Evolutionary conservation across 2,329 filamentous ascomycete species (phyloP).

Genomic region (Arthrobotrys sphaeroides): DNA sequence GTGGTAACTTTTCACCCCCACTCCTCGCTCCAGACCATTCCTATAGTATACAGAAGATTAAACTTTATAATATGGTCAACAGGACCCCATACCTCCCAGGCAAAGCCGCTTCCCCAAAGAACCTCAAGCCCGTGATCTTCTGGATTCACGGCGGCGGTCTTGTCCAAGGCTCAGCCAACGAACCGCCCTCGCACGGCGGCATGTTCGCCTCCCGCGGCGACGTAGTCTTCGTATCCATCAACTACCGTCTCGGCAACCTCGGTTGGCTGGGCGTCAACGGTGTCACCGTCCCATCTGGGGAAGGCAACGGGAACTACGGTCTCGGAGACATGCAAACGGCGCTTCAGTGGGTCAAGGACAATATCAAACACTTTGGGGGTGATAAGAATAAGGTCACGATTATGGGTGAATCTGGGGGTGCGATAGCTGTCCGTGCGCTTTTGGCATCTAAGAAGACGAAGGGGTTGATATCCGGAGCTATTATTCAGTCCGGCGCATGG

Average conservation of each 20-base stretch:
- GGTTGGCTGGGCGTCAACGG: constrained; percentile 21
- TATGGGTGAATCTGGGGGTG: constrained; percentile 61
- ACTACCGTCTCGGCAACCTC: constrained; percentile 61
- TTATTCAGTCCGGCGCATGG: constrained; percentile 56
- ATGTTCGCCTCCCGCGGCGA: constrained; percentile 62
- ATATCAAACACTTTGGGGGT: constrained; percentile 61
- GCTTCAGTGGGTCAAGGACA: constrained; percentile 62
- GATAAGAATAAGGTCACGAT: constrained; percentile 60
- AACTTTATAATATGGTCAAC: background rate
- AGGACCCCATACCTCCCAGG: constrained; percentile 61
- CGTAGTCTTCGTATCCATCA: constrained; percentile 64
- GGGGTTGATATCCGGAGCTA: constrained; percentile 65
- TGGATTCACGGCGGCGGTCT: constrained; percentile 65
- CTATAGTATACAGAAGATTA: background rate
- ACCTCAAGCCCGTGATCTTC: constrained; percentile 61
- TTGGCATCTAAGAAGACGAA: constrained; percentile 65
- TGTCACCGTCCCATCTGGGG: constrained; percentile 58
- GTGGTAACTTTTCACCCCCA: constrained; percentile 56
- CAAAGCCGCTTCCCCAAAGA: constrained; percentile 60
- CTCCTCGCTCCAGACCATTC: background rate
- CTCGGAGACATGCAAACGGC: constrained; percentile 62
- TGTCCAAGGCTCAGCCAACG: constrained; percentile 59
- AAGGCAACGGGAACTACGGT: constrained; percentile 62
- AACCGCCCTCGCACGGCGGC: constrained; percentile 62
- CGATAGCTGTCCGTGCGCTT: constrained; percentile 63